A percentile compares a stretch with the other conserved stretches of the same genome.
Conservation (phyloP, 2,329 filamentous ascomycete genomes). For the Penicillium corylophilum region DNA sequence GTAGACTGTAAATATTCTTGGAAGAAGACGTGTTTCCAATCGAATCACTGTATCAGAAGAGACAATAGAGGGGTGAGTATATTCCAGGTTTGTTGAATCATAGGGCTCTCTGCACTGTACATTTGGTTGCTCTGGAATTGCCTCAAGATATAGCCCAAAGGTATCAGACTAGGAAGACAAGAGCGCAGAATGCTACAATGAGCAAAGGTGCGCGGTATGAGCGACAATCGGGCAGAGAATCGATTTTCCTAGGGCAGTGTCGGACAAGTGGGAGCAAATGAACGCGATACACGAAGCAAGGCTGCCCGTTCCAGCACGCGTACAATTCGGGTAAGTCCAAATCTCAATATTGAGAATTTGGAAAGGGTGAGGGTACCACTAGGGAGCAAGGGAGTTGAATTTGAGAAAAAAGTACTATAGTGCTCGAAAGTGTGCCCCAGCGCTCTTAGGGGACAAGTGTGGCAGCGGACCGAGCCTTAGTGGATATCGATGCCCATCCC, state of each 20-base stretch:
- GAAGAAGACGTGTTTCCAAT: constrained; percentile 37
- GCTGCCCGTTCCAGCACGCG: constrained; percentile 27
- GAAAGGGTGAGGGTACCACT: constrained; percentile 5
- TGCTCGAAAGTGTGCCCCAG: neutral
- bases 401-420: constrained; percentile 13
- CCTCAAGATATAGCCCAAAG: constrained; percentile 35
- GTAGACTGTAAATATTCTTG: constrained; percentile 15
- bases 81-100: constrained; percentile 28
- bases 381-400: neutral
- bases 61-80: constrained; percentile 25
- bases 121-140: constrained; percentile 29
- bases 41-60: constrained; percentile 18
- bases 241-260: constrained; percentile 20
- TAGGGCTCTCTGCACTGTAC: constrained; percentile 30
- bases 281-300: constrained; percentile 33
- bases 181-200: constrained; percentile 18
- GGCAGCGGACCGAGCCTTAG: constrained; percentile 26
- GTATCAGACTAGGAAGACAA: constrained; percentile 19
- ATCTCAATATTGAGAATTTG: constrained; percentile 18
- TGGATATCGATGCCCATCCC: constrained; percentile 23
- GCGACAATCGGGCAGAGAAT: constrained; percentile 21
- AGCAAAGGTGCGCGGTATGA: constrained; percentile 15
- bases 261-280: constrained; percentile 31
- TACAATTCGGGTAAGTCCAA: constrained; percentile 29
- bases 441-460: constrained; percentile 7